Conservation (phyloP, 116 monocot genomes). For the Zostera marina region DNA sequence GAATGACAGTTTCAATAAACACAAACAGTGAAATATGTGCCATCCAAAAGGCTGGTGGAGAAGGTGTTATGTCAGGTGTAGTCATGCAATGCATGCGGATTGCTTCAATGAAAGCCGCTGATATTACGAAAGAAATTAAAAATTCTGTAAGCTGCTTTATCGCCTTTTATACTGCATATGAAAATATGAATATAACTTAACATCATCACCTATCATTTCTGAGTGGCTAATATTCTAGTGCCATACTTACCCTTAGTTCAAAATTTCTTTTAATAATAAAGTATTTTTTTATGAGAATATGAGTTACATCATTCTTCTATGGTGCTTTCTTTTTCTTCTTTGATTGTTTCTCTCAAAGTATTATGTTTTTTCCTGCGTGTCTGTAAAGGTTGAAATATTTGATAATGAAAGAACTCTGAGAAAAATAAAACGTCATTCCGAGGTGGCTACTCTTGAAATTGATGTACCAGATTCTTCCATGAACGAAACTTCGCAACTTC, state of each 20-base stretch:
- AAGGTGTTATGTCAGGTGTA: constrained; percentile 43
- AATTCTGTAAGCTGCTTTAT: constrained; percentile 38
- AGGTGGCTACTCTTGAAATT: constrained; percentile 1
- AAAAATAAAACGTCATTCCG: constrained; percentile 8
- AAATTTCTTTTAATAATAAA: neutral
- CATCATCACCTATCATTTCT: too few species aligned
- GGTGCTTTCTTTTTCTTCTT: neutral
- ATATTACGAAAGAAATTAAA: constrained; percentile 71
- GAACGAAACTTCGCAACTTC: neutral
- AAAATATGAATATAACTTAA: too few species aligned
- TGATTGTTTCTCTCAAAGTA: too few species aligned
- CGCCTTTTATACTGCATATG: neutral
- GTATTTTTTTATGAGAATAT: too few species aligned
- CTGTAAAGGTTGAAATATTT: constrained; percentile 16
- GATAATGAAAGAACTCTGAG: constrained; percentile 8
- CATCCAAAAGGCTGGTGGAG: constrained; percentile 85
- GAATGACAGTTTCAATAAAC: constrained; percentile 82
- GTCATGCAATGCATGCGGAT: constrained; percentile 69
- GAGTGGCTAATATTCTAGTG: neutral
- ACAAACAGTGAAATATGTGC: constrained; percentile 82
- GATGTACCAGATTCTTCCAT: constrained; percentile 4
- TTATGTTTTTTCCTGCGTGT: constrained; percentile 17
- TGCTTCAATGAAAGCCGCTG: constrained; percentile 63
- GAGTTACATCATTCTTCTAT: neutral
- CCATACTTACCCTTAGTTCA: neutral